Base-by-base conservation (phyloP, 352 stramenopile genomes). In the Globisporangium camurandrum region DNA sequence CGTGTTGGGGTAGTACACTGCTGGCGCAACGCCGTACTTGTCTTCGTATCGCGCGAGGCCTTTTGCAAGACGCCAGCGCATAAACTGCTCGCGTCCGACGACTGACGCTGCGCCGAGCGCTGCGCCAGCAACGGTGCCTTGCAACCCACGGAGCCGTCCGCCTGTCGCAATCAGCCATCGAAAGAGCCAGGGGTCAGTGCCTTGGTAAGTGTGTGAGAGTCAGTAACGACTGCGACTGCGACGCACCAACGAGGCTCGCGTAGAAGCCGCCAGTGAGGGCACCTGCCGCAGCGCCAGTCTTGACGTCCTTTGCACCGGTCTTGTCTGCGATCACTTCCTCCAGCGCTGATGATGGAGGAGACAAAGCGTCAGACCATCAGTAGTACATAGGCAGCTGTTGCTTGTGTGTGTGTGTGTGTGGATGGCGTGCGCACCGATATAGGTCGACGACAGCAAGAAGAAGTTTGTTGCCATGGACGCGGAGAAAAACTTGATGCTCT, bases 401-500 rank as follows among this genome's bases (percentile, higher is more conserved):
- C n/a, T n/a, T n/a, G n/a, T n/a, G n/a, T n/a, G n/a, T n/a, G n/a
- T n/a, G n/a, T n/a, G n/a, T n/a, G n/a, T n/a, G n/a, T n/a, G n/a
- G n/a, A n/a, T n/a, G 1, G 43, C 12, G 31, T 33, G 14, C 61
- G 47, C 36, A 89, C 80, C 71, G 38, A 91, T 88, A 57, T 87
- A 93, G n/a, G 83, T 89, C n/a, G 80, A 80, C 2, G 75, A 84
- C 6, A 89, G 48, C 38, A 93, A 51, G 54, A 90, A 89, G 41
- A 93, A 91, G 58, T 91, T 93, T 57, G 80, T 75, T 7, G 77
- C 80, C 73, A 93, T 88, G 22, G 80, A 88, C 11, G 83, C 75
- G 17, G 83, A 61, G 56, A 89, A 93, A 47, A 93, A 93, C 52
- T 67, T 71, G 46, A 88, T 65, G 47, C 71, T 90, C 36, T 93